phyloP scores from a whole-genome alignment of 2,329 filamentous ascomycete species.

The Dactylellina haptotyla region DNA sequence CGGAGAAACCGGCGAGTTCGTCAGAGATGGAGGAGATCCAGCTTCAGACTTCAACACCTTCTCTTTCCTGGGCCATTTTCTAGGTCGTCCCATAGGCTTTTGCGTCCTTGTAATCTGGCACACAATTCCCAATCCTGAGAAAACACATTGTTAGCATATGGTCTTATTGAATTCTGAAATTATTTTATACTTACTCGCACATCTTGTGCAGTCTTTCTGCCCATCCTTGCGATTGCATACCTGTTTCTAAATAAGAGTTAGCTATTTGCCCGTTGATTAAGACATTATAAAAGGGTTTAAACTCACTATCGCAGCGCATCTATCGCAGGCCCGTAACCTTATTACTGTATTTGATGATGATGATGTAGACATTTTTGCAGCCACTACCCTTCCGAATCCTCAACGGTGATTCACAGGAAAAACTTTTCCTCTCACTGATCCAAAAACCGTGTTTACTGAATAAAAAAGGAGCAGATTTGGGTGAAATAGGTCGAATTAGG shows the following conservation, averaged over 20 bases:
- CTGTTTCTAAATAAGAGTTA: conserved; percentile 52
- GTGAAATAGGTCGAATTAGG: conserved; percentile 40
- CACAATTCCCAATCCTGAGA: conserved; percentile 51
- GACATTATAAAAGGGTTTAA: conserved; percentile 28
- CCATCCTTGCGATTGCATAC: conserved; percentile 54
- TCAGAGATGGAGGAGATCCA: conserved; percentile 46
- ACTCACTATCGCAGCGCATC: conserved; percentile 54
- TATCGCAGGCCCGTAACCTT: conserved; percentile 55
- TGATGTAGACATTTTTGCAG: conserved; percentile 33
- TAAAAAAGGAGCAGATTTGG: conserved; percentile 44
- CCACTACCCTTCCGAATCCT: conserved; percentile 3
- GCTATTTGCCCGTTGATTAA: conserved; percentile 5
- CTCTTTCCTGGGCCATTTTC: conserved; percentile 53
- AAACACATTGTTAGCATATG: conserved; percentile 11
- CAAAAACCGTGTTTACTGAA: conserved; percentile 40
- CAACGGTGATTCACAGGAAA: conserved; percentile 46
- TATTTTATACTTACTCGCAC: conserved; percentile 46
- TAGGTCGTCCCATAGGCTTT: conserved; percentile 55
- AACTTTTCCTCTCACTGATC: conserved; percentile 37
- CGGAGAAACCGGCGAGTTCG: conserved; percentile 47
- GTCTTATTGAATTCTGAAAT: neutral
- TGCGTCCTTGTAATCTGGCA: conserved; percentile 54
- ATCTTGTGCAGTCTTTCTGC: conserved; percentile 54
- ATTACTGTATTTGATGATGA: conserved; percentile 47
- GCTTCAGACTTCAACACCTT: conserved; percentile 49